Percentiles rank a stretch among this genome's conserved stretches.
phyloP scores from a whole-genome alignment of 2,329 filamentous ascomycete genomes.

The Monosporascus ibericus region DNA sequence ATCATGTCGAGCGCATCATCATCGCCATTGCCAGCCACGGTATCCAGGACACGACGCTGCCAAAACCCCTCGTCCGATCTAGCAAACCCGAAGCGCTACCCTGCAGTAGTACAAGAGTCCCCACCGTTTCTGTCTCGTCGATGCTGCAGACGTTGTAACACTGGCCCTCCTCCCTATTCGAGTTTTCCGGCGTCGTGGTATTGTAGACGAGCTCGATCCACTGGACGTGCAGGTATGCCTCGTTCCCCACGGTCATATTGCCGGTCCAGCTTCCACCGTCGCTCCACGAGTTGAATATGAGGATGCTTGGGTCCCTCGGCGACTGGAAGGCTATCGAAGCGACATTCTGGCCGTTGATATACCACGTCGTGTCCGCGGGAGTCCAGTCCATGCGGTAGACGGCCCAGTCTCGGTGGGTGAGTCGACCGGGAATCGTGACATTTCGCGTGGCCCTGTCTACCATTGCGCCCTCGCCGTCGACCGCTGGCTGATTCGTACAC shows the following conservation, averaged over 20 bases:
- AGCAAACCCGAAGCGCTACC: conserved; percentile 16
- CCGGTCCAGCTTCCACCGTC: conserved; percentile 55
- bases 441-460: conserved; percentile 42
- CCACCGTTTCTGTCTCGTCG: conserved; percentile 28
- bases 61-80: conserved; percentile 8
- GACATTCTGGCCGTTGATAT: conserved; percentile 42
- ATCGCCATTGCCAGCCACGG: conserved; percentile 16
- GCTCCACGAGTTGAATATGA: conserved; percentile 57
- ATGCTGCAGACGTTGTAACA: conserved; percentile 28
- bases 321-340: conserved; percentile 50
- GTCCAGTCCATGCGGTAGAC: conserved; percentile 57
- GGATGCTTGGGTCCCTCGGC: conserved; percentile 43
- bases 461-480: conserved; percentile 36
- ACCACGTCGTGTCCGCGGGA: conserved; percentile 47
- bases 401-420: conserved; percentile 49
- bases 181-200: conserved; percentile 6
- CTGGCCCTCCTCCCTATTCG: conserved; percentile 11
- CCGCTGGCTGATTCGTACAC: conserved; percentile 57
- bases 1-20: not conserved
- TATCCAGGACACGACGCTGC: conserved; percentile 15
- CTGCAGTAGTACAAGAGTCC: conserved; percentile 33
- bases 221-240: conserved; percentile 52
- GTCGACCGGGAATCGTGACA: conserved; percentile 36
- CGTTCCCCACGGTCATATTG: conserved; percentile 45
- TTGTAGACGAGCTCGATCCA: conserved; percentile 59